Evolutionary conservation across 1,284 basidiomycete genomes (phyloP).

Genomic region (Ustilago tritici): DNA sequence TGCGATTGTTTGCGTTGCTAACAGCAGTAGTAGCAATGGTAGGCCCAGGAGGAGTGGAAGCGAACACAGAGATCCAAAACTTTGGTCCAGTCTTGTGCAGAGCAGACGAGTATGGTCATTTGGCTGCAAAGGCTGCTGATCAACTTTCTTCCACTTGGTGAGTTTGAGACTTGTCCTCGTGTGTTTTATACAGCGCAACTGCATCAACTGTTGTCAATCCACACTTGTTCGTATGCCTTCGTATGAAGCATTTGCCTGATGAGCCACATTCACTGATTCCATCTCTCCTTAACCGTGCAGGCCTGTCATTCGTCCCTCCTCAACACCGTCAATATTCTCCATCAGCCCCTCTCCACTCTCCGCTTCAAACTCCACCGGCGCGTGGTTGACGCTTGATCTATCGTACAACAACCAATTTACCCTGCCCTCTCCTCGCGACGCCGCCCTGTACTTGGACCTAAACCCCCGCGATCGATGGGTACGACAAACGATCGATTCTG

Average conservation of each 20-base stretch:
- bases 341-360: background rate
- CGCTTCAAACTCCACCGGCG: slow-evolving; percentile 8
- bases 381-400: slow-evolving; percentile 35
- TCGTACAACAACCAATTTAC: slow-evolving; percentile 16
- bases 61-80: slow-evolving; percentile 54
- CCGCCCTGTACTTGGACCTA: slow-evolving; percentile 18
- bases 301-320: slow-evolving; percentile 25
- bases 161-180: slow-evolving; percentile 11
- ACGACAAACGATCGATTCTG: slow-evolving; percentile 17
- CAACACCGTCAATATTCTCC: slow-evolving; percentile 23
- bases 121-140: slow-evolving; percentile 52
- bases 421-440: slow-evolving; percentile 21
- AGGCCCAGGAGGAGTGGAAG: slow-evolving; percentile 17
- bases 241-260: too few relatives aligned
- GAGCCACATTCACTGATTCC: background rate
- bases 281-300: slow-evolving; percentile 5
- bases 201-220: too few relatives aligned
- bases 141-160: slow-evolving; percentile 46
- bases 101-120: slow-evolving; percentile 54
- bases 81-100: slow-evolving; percentile 52
- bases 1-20: slow-evolving; percentile 45
- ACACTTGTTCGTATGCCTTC: too few relatives aligned
- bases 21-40: slow-evolving; percentile 23
- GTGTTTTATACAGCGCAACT: background rate
- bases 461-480: slow-evolving; percentile 40